Conservation (phyloP, 1,284 basidiomycete genomes). For the Irpex sp. region DNA sequence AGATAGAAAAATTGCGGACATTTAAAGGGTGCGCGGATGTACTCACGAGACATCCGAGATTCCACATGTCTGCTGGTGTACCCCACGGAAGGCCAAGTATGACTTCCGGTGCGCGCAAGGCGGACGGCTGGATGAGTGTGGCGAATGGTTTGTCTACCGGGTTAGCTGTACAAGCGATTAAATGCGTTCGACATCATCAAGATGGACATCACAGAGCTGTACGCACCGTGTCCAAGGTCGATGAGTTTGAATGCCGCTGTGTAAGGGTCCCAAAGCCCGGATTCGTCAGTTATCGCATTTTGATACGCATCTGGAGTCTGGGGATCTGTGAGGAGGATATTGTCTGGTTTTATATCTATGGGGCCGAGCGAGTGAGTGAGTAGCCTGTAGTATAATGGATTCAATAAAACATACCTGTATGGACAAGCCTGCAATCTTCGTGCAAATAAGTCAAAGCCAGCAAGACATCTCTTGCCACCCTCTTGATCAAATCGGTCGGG, state of each 20-base stretch:
- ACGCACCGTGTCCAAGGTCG: background rate
- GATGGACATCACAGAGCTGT: background rate
- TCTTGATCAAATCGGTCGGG: background rate
- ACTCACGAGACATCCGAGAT: conserved; percentile 31
- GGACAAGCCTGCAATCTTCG: background rate
- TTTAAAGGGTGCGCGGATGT: background rate
- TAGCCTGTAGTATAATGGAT: background rate
- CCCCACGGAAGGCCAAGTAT: conserved; percentile 30
- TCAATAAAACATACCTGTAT: background rate
- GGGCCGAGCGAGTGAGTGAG: background rate
- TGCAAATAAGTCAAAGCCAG: background rate
- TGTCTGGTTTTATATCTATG: background rate
- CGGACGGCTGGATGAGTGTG: conserved; percentile 27
- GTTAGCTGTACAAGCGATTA: background rate
- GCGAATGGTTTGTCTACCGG: background rate
- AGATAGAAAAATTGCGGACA: background rate
- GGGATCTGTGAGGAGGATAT: background rate
- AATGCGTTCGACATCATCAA: background rate
- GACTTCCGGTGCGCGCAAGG: conserved; percentile 34
- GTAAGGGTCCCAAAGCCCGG: background rate
- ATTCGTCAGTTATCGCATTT: background rate
- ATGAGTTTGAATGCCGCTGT: background rate
- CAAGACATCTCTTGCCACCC: background rate
- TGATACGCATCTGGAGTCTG: background rate
- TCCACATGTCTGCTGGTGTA: conserved; percentile 33